Conservation (phyloP, 306 rosid genomes). For the Medicago lupulina region DNA sequence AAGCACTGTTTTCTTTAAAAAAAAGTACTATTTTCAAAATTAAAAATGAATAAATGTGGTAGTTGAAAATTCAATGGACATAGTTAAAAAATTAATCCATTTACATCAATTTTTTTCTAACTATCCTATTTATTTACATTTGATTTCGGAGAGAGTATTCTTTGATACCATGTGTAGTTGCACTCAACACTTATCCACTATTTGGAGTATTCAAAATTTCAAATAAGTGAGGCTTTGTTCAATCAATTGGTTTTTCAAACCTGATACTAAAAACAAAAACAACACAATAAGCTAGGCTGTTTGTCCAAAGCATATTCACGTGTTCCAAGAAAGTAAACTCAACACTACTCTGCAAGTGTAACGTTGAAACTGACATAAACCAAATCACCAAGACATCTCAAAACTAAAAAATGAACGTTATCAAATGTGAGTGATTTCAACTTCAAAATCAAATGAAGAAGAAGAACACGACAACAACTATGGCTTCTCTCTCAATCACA, state of each 20-base stretch:
- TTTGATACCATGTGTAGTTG: too few relatives aligned
- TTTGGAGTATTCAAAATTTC: too few relatives aligned
- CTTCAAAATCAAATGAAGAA: background rate
- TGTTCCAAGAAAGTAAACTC: conserved; percentile 41
- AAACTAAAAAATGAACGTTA: background rate
- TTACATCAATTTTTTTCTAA: too few relatives aligned
- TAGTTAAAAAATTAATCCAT: too few relatives aligned
- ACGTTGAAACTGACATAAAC: conserved; percentile 42
- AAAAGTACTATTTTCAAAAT: too few relatives aligned
- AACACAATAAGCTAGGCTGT: background rate
- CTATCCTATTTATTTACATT: too few relatives aligned
- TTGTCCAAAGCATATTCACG: conserved; percentile 40
- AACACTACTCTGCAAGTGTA: background rate
- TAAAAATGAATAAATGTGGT: too few relatives aligned
- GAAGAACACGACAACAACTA: conserved; percentile 1
- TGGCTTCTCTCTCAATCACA: conserved; percentile 17
- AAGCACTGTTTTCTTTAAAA: too few relatives aligned
- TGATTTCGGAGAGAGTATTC: too few relatives aligned
- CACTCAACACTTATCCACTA: too few relatives aligned
- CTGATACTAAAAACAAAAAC: background rate
- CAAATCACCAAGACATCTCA: conserved; percentile 27
- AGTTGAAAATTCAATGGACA: too few relatives aligned
- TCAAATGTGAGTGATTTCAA: background rate
- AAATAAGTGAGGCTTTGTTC: too few relatives aligned
- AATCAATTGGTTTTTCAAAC: background rate